These are phyloP conservation scores for Quercus agrifolia DNA, from an alignment of 306 rosid genomes.

Conservation along the genomic window DNA sequence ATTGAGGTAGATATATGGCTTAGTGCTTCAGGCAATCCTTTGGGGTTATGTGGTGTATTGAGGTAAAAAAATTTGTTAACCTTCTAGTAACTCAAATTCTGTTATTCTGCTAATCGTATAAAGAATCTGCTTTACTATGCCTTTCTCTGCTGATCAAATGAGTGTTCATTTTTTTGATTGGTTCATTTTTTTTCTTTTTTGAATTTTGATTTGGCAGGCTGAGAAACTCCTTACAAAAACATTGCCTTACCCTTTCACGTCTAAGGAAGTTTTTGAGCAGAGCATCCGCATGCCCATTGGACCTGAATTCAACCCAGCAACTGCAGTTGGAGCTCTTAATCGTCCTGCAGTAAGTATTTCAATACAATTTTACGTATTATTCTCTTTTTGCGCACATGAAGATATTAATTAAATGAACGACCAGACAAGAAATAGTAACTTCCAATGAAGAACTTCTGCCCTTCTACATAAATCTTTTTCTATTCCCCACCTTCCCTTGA, in stretches of 20 bases:
- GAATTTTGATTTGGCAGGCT: constrained; percentile 56
- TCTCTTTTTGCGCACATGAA: background rate
- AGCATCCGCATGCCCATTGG: constrained; percentile 86
- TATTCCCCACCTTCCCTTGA: background rate
- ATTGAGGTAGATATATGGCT: background rate
- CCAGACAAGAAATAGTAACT: background rate
- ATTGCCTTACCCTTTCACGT: constrained; percentile 78
- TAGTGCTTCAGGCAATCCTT: background rate
- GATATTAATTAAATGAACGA: background rate
- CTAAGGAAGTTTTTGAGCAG: constrained; percentile 73
- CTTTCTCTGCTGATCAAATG: background rate
- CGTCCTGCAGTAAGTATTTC: constrained; percentile 80
- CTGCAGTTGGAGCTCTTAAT: constrained; percentile 58
- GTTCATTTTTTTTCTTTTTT: background rate
- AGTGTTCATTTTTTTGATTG: background rate
- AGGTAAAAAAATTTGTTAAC: background rate
- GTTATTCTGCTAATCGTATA: background rate
- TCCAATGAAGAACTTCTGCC: background rate
- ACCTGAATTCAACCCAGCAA: constrained; percentile 92
- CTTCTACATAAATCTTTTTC: background rate
- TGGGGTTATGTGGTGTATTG: background rate
- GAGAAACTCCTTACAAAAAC: constrained; percentile 75
- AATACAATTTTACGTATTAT: background rate
- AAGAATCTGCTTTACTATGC: background rate
- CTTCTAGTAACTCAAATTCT: background rate